Conservation (phyloP, 257 asterid genomes). For the Petrea volubilis region DNA sequence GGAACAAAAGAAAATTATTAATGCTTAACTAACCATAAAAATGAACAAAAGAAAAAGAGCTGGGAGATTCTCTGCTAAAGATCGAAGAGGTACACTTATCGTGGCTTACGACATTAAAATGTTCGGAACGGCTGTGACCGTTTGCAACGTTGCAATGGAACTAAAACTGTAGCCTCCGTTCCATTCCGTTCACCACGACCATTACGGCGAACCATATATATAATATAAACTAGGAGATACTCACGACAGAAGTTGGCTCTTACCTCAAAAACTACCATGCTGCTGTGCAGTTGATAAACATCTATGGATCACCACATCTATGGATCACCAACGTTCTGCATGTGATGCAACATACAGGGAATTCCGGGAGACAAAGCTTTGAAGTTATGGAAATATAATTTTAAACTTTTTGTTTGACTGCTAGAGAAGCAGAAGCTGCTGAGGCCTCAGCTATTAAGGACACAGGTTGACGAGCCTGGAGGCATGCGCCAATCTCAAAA, state of each 20-base stretch:
- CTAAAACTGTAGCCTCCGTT: no score
- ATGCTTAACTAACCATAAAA: no score
- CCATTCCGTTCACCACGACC: no score
- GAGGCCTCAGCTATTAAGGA: slow-evolving; percentile 91
- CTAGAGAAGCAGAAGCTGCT: slow-evolving; percentile 67
- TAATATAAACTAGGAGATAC: neutral
- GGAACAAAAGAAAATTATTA: no score
- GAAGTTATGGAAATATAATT: neutral
- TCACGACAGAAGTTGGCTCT: neutral
- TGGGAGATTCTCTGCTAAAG: no score
- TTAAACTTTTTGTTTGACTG: slow-evolving; percentile 42
- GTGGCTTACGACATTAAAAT: neutral
- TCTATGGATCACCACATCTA: slow-evolving; percentile 13
- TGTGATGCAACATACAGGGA: slow-evolving; percentile 1
- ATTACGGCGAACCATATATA: no score
- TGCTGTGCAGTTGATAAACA: slow-evolving; percentile 13
- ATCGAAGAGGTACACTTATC: no score
- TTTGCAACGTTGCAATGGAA: no score
- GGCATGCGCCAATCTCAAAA: slow-evolving; percentile 93
- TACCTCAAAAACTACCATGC: slow-evolving; percentile 27
- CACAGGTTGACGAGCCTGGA: slow-evolving; percentile 97
- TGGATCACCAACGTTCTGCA: slow-evolving; percentile 22
- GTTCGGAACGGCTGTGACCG: no score
- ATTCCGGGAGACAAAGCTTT: slow-evolving; percentile 1
- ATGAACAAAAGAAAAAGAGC: no score